Base-by-base conservation (phyloP, 1,284 basidiomycete genomes). In the Leccinum subrobustum region DNA sequence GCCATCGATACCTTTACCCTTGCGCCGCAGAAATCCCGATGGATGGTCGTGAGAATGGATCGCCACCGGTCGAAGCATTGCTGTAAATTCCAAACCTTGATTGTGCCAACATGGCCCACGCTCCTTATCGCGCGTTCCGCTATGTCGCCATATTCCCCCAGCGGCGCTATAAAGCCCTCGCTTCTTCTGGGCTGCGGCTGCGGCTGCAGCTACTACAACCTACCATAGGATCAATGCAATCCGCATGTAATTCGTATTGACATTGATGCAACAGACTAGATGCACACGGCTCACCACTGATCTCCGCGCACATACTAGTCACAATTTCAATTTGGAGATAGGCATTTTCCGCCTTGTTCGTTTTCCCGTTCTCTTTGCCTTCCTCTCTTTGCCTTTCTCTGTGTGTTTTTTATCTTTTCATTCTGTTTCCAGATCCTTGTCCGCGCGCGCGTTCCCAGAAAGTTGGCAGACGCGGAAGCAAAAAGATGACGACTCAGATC, bases 1-100 rank as follows among this genome's bases (percentile, higher is more conserved):
- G 56, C 77, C 79, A 12, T 84, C 83, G 80, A 77, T 88, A 67
- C 83, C 84, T 37, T 73, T 87, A 42, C 84, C 86, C 12, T 71
- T 88, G 57, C 80, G 86, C 60, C 78, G 77, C 64, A 78, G 85
- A 67, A 78, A 65, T 58, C 73, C 76, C 51, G 81, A 79, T 63
- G 81, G 83, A 59, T 85, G 83, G 84, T 81, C 76, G 64, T 83
- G 71, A 75, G 63, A 68, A 56, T 33, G 14, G 12, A 18, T 53
- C 29, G 39, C 57, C 23, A 59, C 42, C 18, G 3, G 42, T 44
- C 42, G 42, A 44, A 44, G 42, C 42, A 44, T 11, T 11, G 42
- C 18, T 44, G 18, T 44, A 44, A 20, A 44, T 44, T 11, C 42
- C 42, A n/a, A 57, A 59, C 51, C 53, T 57, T 27, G 57, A 55